Percentiles rank a stretch among this genome's conserved stretches.
phyloP scores from a whole-genome alignment of 495 filamentous ascomycete species.

The Aspergillus coremiiformis region DNA sequence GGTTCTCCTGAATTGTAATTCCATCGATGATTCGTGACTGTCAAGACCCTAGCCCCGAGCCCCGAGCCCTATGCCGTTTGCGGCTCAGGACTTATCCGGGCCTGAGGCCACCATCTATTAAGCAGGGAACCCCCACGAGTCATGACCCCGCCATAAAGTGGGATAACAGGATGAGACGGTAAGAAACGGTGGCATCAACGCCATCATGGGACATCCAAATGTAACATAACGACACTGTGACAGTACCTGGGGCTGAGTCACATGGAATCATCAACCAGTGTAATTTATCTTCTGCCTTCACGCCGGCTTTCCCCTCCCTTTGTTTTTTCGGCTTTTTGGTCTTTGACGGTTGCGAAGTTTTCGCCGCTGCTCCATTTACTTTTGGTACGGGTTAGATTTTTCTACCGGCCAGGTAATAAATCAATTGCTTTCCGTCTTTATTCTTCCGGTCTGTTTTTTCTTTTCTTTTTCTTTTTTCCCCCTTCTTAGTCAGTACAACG shows the following conservation, averaged over 20 bases:
- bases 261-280: neutral
- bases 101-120: conserved; percentile 15
- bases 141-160: conserved; percentile 10
- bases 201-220: too few species aligned
- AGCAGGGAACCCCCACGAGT: conserved; percentile 8
- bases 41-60: conserved; percentile 12
- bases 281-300: conserved; percentile 12
- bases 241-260: neutral
- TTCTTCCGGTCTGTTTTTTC: neutral
- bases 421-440: neutral
- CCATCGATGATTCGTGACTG: neutral
- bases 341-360: conserved; percentile 25
- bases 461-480: neutral
- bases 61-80: conserved; percentile 16
- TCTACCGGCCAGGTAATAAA: neutral
- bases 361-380: conserved; percentile 24
- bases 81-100: conserved; percentile 1
- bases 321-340: conserved; percentile 24
- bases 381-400: conserved; percentile 5
- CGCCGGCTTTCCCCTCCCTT: conserved; percentile 18
- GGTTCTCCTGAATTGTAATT: neutral
- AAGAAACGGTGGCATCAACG: neutral
- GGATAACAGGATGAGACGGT: conserved; percentile 1
- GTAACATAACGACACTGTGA: too few species aligned
- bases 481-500: too few species aligned